Conservation (phyloP, 2,329 filamentous ascomycete genomes). For the Fusarium sp. region DNA sequence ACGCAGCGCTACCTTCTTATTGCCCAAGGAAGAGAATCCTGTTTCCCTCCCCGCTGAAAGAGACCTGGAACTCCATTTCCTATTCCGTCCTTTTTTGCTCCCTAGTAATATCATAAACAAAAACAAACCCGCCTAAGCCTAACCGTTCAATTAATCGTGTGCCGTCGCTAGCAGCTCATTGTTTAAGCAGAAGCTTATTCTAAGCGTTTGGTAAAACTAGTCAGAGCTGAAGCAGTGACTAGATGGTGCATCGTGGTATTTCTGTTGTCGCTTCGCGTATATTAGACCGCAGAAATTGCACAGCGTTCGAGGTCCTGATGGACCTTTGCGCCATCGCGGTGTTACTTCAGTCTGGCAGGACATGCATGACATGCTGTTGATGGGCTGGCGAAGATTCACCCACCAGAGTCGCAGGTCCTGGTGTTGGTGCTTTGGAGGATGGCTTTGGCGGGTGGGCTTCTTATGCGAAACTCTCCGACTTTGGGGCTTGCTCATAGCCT, state of each 20-base stretch:
- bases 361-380: background rate
- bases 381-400: rapidly evolving
- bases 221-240: background rate
- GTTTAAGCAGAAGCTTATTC: background rate
- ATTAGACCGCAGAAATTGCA: background rate
- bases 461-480: background rate
- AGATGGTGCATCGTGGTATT: rapidly evolving
- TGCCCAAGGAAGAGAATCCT: background rate
- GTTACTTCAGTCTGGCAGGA: background rate
- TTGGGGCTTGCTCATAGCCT: rapidly evolving
- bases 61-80: background rate
- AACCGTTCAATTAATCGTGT: background rate
- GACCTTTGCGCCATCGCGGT: background rate
- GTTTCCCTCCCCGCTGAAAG: too few relatives aligned
- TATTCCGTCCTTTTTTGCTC: background rate
- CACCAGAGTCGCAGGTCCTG: rapidly evolving
- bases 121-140: background rate
- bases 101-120: background rate
- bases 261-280: background rate
- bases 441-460: background rate
- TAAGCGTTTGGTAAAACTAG: rapidly evolving
- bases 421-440: background rate
- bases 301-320: background rate
- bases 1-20: background rate
- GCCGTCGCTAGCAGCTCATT: background rate